Conservation (phyloP, 73 alveolate genomes). For the Breviolum minutum region DNA sequence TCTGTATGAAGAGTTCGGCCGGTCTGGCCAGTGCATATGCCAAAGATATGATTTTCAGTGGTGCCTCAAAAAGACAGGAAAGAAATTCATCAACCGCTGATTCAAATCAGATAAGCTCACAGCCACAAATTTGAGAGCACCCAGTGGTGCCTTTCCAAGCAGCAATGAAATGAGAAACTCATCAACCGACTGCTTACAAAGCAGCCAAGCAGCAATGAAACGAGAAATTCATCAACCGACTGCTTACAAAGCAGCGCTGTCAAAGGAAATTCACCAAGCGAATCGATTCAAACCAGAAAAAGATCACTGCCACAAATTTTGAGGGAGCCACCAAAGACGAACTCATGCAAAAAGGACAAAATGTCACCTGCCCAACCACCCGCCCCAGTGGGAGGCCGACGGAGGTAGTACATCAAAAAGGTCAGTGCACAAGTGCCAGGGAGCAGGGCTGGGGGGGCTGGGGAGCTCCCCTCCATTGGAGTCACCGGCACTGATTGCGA, state of each 20-base stretch:
- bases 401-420: background rate
- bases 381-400: background rate
- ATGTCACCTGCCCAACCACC: background rate
- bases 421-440: background rate
- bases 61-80: too few relatives aligned
- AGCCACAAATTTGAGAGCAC: too few relatives aligned
- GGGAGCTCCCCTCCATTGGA: background rate
- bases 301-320: background rate
- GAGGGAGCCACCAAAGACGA: background rate
- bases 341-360: background rate
- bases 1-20: background rate
- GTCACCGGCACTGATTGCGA: background rate
- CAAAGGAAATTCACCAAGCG: background rate
- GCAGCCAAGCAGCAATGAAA: background rate
- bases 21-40: too few relatives aligned
- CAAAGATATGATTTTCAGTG: too few relatives aligned
- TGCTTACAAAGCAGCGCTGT: background rate
- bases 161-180: too few relatives aligned
- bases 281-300: background rate
- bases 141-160: too few relatives aligned
- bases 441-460: constrained; percentile 40
- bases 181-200: background rate
- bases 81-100: too few relatives aligned
- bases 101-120: too few relatives aligned
- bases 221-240: too few relatives aligned